Base-by-base conservation (phyloP, 352 stramenopile genomes). In the Phytophthora pinifolia region DNA sequence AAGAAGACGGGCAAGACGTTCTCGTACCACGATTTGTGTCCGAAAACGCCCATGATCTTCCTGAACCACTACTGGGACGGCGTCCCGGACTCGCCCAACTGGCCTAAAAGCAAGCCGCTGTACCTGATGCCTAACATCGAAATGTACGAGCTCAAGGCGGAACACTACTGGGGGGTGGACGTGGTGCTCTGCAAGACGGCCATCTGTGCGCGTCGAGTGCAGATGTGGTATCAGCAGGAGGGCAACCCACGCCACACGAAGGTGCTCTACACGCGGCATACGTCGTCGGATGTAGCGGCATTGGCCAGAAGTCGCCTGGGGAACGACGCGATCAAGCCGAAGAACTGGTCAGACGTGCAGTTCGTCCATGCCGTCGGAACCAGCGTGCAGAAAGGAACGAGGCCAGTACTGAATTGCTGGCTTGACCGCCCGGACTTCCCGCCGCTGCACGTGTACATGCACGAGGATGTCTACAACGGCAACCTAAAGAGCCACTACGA, bases 211-310 rank as follows among this genome's bases (percentile, higher is more conserved):
- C 67, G 58, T 22, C 70, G 75, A 6, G 63, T 86, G 25, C 57
- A 44, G 9, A 50, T 62, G 13, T 86, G 75, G 75, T 85, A 82
- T 38, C 36, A 71, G 45, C 75, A 86, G 39, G 68, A 86, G 46
- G 72, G 72, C 31, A 86, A 80, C 27, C 76, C 71, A 2, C 68
- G 71, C 10, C 53, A 80, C n/a, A 64, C 73, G 9, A 54, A 67
- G 9, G 73, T 86, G 22, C 46, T 82, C 3, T 84, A 84, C 51
- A 80, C 76, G 10, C 73, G 75, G 1, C 76, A 86, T 61, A 86
- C 76, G 35, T 79, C 73, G 2, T 80, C 71, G 17, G 71, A 87
- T 46, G 62, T 83, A 14, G 73, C 71, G 7, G 55, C 59, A 3
- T 55, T 82, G 13, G 67, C 76, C 12, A 66, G 70, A 20, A 44